A percentile compares a stretch with the other conserved stretches of the same genome.
phyloP scores from a whole-genome alignment of 2,329 filamentous ascomycete species.

The Stachybotrys chartarum region DNA sequence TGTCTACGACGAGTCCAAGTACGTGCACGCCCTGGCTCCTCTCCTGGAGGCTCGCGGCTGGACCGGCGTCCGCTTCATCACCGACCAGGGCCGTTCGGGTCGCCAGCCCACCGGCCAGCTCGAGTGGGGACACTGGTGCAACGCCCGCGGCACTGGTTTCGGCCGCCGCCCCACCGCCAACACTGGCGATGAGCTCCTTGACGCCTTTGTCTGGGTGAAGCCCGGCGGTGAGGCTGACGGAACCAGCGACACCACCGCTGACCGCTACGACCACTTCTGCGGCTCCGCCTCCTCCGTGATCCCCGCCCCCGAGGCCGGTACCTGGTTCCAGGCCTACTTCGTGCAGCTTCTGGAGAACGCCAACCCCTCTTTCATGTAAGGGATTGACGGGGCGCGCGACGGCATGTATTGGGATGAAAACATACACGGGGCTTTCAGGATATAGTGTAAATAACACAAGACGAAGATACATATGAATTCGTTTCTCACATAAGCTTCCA shows the following conservation, averaged over 20 bases:
- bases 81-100: conserved; percentile 43
- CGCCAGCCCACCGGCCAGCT: conserved; percentile 55
- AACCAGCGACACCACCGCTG: conserved; percentile 38
- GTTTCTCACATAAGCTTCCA: no score
- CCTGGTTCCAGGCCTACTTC: conserved; percentile 60
- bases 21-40: conserved; percentile 55
- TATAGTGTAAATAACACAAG: background rate
- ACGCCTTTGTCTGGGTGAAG: conserved; percentile 67
- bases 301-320: conserved; percentile 63
- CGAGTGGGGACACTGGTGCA: conserved; percentile 63
- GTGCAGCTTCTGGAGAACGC: conserved; percentile 49
- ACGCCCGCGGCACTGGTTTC: conserved; percentile 55
- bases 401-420: background rate
- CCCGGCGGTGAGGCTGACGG: conserved; percentile 54
- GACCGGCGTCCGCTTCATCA: conserved; percentile 37
- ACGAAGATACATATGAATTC: background rate
- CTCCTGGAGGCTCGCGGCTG: conserved; percentile 45
- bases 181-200: conserved; percentile 50
- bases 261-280: conserved; percentile 33
- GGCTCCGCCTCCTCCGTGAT: conserved; percentile 45
- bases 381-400: background rate
- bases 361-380: conserved; percentile 38
- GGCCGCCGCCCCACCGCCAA: conserved; percentile 56
- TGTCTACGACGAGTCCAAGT: conserved; percentile 49
- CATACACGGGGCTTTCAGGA: background rate